Percentiles rank a stretch among this genome's conserved stretches.
Conservation (phyloP, 495 filamentous ascomycete genomes). For the Penicillium simplicissimum region DNA sequence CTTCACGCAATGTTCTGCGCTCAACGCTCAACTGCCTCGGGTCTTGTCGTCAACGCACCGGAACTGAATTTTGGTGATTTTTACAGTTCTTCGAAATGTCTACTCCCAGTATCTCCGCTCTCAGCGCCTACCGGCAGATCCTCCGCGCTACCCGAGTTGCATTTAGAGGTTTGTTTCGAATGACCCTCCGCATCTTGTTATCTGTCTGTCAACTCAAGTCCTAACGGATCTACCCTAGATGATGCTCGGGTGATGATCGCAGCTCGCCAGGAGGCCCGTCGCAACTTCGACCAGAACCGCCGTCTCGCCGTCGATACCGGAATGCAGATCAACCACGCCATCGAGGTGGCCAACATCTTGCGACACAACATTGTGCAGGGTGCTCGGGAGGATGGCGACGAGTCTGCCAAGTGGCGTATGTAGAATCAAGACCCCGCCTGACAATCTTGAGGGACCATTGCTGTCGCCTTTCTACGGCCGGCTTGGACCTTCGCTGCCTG, state of each 20-base stretch:
- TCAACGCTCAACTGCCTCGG: neutral
- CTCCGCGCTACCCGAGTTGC: slow-evolving; percentile 80
- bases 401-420: slow-evolving; percentile 66
- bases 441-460: neutral
- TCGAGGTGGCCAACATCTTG: slow-evolving; percentile 79
- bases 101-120: slow-evolving; percentile 53
- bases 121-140: slow-evolving; percentile 78
- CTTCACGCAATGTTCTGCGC: neutral
- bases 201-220: neutral
- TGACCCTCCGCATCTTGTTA: neutral
- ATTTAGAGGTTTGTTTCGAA: slow-evolving; percentile 66
- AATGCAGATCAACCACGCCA: slow-evolving; percentile 69
- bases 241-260: slow-evolving; percentile 65
- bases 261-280: slow-evolving; percentile 68
- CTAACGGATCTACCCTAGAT: slow-evolving; percentile 45
- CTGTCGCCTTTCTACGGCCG: neutral
- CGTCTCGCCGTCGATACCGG: slow-evolving; percentile 51
- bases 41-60: neutral
- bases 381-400: slow-evolving; percentile 50
- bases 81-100: slow-evolving; percentile 17
- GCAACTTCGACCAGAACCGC: slow-evolving; percentile 67
- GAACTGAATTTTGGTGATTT: neutral
- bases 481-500: neutral
- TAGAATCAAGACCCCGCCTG: slow-evolving; percentile 1
- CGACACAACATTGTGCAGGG: slow-evolving; percentile 89